Conservation (phyloP, 2,329 filamentous ascomycete species). For the Penicillium janthinellum region DNA sequence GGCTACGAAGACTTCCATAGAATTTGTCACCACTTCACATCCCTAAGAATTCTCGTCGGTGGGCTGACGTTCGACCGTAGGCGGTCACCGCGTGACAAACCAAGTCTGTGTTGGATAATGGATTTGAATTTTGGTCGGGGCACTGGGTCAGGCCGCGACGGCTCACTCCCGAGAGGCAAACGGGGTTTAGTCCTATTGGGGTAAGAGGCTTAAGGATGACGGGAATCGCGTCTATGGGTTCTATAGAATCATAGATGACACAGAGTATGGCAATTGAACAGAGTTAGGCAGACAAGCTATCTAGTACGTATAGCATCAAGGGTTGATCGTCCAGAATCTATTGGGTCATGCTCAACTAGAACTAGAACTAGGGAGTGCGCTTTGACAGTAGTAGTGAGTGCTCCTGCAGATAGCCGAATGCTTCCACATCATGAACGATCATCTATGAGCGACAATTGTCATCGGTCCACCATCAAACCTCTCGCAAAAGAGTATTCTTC, state of each 20-base stretch:
- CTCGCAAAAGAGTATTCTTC: background rate
- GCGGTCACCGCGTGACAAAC: background rate
- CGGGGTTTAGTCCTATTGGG: background rate
- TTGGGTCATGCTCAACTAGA: background rate
- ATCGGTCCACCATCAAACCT: no score
- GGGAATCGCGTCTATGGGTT: background rate
- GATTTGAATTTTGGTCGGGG: background rate
- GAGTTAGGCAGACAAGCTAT: background rate
- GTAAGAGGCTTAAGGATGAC: background rate
- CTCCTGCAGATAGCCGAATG: background rate
- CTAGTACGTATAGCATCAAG: background rate
- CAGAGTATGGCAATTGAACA: background rate
- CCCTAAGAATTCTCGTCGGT: conserved; percentile 18
- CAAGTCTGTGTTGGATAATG: no score
- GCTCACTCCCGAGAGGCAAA: background rate
- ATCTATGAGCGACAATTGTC: no score
- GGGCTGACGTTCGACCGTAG: conserved; percentile 13
- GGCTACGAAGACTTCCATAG: background rate
- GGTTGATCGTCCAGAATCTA: background rate
- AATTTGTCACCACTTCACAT: no score
- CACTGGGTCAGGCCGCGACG: background rate
- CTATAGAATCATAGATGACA: background rate
- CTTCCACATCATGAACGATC: no score
- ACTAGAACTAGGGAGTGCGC: background rate
- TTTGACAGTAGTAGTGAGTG: background rate